phyloP scores from a whole-genome alignment of 108 stramenopile genomes.

The Schizochytrium sp. region DNA sequence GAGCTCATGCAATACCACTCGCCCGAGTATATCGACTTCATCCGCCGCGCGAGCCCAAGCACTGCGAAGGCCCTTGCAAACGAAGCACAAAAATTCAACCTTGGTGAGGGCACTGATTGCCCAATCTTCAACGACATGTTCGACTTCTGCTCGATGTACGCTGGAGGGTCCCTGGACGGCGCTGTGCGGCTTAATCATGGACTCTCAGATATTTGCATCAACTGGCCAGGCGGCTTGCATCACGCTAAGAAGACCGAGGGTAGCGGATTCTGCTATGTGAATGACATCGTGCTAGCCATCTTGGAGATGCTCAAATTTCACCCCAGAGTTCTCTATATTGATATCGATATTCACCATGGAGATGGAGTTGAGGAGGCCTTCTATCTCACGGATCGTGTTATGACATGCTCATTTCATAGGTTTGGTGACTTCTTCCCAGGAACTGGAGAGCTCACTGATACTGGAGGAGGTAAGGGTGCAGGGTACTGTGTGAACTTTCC shows the following conservation, averaged over 20 bases:
- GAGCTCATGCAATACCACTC: constrained; percentile 95
- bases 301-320: constrained; percentile 98
- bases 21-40: constrained; percentile 95
- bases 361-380: constrained; percentile 99
- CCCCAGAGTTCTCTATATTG: constrained; percentile 97
- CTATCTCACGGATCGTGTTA: constrained; percentile 98
- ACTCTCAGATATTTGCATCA: constrained; percentile 94
- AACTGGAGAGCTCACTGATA: constrained; percentile 95
- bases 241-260: constrained; percentile 99
- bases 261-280: constrained; percentile 95
- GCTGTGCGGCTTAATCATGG: constrained; percentile 93
- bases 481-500: constrained; percentile 96
- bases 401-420: constrained; percentile 99
- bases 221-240: constrained; percentile 99
- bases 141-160: constrained; percentile 94
- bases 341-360: constrained; percentile 99
- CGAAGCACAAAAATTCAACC: constrained; percentile 66
- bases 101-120: constrained; percentile 80
- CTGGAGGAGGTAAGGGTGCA: constrained; percentile 93
- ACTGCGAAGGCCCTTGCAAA: constrained; percentile 96
- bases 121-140: constrained; percentile 98
- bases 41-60: constrained; percentile 95
- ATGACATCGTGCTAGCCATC: constrained; percentile 99
- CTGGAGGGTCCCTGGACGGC: constrained; percentile 94
- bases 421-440: constrained; percentile 98